phyloP scores from a whole-genome alignment of 2,329 filamentous ascomycete genomes.

The Bipolaris zeicola region DNA sequence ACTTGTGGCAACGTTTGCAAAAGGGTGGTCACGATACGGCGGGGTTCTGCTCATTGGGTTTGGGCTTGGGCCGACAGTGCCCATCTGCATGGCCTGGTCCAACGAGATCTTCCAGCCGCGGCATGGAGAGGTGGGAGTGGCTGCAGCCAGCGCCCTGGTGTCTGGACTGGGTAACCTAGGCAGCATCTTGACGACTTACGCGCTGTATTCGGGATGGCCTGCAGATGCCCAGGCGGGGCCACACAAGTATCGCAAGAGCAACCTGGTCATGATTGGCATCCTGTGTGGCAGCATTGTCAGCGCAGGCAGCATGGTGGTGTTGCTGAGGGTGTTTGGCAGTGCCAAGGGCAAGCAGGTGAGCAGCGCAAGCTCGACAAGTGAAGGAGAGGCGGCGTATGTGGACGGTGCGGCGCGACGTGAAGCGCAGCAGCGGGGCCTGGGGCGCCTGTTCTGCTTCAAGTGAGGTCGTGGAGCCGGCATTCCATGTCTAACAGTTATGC shows the following conservation, averaged over 20 bases:
- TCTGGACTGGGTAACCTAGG: slow-evolving; percentile 87
- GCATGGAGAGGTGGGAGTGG: slow-evolving; percentile 89
- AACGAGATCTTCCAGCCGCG: slow-evolving; percentile 87
- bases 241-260: slow-evolving; percentile 79
- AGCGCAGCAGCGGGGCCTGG: slow-evolving; percentile 49
- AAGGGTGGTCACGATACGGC: slow-evolving; percentile 83
- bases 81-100: slow-evolving; percentile 93
- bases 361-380: slow-evolving; percentile 39
- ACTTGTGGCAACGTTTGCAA: slow-evolving; percentile 77
- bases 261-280: slow-evolving; percentile 87
- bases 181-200: slow-evolving; percentile 85
- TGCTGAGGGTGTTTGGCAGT: slow-evolving; percentile 58
- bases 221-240: slow-evolving; percentile 68
- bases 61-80: slow-evolving; percentile 86
- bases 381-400: slow-evolving; percentile 61
- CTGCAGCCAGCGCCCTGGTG: slow-evolving; percentile 82
- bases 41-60: slow-evolving; percentile 91
- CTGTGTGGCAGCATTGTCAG: slow-evolving; percentile 76
- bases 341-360: slow-evolving; percentile 45
- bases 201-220: slow-evolving; percentile 85
- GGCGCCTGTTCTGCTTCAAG: slow-evolving; percentile 41
- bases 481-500: slow-evolving; percentile 22
- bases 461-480: slow-evolving; percentile 22
- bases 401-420: slow-evolving; percentile 51
- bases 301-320: slow-evolving; percentile 69